These are phyloP conservation scores for Luvunga scandens DNA, from an alignment of 345 rosid genomes.

Conservation along the genomic window DNA sequence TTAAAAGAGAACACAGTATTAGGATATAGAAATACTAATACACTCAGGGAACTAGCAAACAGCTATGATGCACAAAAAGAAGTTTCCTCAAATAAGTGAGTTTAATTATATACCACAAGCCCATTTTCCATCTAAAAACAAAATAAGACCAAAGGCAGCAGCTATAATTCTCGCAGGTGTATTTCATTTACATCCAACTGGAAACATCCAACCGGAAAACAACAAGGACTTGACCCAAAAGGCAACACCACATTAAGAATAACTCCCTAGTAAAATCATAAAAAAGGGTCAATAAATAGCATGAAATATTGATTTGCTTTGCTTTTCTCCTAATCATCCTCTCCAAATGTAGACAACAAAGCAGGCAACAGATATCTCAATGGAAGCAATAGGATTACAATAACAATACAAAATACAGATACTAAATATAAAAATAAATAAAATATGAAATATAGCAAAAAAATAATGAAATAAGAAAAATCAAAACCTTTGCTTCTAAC, in stretches of 20 bases:
- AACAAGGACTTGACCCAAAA: background rate
- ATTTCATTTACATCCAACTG: background rate
- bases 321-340: background rate
- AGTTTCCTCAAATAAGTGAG: background rate
- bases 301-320: background rate
- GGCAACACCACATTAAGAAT: background rate
- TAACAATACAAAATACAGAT: background rate
- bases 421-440: background rate
- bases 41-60: background rate
- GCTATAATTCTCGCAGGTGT: background rate
- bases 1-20: conserved; percentile 9
- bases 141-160: background rate
- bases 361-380: background rate
- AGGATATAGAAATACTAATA: background rate
- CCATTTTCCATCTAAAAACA: background rate
- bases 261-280: background rate
- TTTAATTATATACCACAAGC: background rate
- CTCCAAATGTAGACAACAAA: background rate
- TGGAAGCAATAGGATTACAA: background rate
- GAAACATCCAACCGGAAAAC: background rate
- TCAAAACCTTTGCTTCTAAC: background rate
- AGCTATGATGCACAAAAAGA: background rate
- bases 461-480: no score
- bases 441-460: background rate
- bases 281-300: background rate